phyloP scores from a whole-genome alignment of 2,329 filamentous ascomycete genomes.

The Sordariomycetes sp. region DNA sequence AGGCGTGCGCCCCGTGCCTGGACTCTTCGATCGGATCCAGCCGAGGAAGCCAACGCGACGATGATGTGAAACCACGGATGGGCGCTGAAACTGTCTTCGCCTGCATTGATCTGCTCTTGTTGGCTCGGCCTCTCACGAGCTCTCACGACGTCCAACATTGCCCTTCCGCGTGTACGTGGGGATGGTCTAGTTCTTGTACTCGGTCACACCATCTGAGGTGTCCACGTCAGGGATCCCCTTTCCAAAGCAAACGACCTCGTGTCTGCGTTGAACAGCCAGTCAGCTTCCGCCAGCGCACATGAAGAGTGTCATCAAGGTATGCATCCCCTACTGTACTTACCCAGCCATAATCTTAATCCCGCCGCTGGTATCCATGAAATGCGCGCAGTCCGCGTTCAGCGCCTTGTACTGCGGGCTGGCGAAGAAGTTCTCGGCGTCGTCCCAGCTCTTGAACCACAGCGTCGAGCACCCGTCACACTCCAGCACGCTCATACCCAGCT shows the following conservation, averaged over 20 bases:
- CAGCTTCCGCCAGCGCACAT: background rate
- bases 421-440: conserved; percentile 10
- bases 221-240: conserved; percentile 8
- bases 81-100: no score
- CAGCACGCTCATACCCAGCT: conserved; percentile 7
- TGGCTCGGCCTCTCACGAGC: no score
- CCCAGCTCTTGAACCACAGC: conserved; percentile 9
- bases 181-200: conserved; percentile 1
- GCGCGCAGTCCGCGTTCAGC: conserved; percentile 7
- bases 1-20: no score
- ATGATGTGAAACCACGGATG: no score
- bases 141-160: no score
- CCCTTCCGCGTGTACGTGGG: no score
- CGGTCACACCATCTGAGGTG: conserved; percentile 7
- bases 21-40: no score
- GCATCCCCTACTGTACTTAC: conserved; percentile 1
- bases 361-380: conserved; percentile 6
- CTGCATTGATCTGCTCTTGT: no score
- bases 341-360: conserved; percentile 9
- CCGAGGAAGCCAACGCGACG: no score
- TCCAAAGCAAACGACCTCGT: conserved; percentile 7
- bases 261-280: conserved; percentile 2
- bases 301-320: background rate
- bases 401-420: conserved; percentile 3
- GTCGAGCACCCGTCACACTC: conserved; percentile 12